phyloP scores from a whole-genome alignment of 164 flowering plant species.

The Cinnamomum chago region DNA sequence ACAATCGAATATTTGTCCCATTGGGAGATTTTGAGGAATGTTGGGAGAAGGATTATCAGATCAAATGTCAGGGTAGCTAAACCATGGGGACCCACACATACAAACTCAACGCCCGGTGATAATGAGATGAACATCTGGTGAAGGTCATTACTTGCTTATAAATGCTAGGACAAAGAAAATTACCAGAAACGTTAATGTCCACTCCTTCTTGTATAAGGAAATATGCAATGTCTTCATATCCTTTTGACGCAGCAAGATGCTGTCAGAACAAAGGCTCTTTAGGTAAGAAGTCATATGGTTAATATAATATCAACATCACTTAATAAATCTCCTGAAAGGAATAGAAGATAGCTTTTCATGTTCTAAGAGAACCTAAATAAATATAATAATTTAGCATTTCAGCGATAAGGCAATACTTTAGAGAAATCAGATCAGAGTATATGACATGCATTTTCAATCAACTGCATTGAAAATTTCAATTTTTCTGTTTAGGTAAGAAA shows the following conservation, averaged over 20 bases:
- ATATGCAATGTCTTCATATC: constrained; percentile 47
- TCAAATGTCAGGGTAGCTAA: not conserved
- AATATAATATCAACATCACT: too few relatives aligned
- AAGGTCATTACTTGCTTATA: not conserved
- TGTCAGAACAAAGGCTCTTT: constrained; percentile 18
- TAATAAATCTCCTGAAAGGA: too few relatives aligned
- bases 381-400: too few relatives aligned
- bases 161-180: not conserved
- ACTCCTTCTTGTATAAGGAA: constrained; percentile 52
- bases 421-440: too few relatives aligned
- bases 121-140: not conserved
- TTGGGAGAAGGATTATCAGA: not conserved
- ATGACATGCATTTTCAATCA: too few relatives aligned
- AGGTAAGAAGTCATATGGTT: not conserved
- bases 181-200: constrained; percentile 45
- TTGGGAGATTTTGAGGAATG: too few relatives aligned
- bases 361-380: not conserved
- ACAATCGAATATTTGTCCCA: too few relatives aligned
- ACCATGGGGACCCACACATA: not conserved
- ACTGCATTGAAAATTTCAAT: not conserved
- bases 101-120: too few relatives aligned
- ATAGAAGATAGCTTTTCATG: not conserved
- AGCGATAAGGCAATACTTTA: not conserved
- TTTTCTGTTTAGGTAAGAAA: not conserved
- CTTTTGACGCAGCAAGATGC: constrained; percentile 80